A percentile compares a stretch with the other conserved stretches of the same genome.
phyloP scores from a whole-genome alignment of 1,284 basidiomycete species.

The Puccinia horiana region DNA sequence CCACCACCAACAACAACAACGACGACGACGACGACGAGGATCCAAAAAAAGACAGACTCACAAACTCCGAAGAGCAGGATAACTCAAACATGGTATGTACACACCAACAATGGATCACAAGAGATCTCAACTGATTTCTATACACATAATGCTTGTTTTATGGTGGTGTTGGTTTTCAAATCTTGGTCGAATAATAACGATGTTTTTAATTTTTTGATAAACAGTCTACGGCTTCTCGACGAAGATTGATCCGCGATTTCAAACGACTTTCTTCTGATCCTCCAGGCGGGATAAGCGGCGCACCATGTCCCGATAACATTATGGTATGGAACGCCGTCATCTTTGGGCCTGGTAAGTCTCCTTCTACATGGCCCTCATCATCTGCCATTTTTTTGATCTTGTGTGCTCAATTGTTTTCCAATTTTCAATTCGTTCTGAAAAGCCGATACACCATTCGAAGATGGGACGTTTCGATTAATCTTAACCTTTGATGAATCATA shows the following conservation, averaged over 20 bases:
- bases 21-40: no score
- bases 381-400: neutral
- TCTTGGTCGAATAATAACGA: no score
- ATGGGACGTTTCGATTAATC: conserved; percentile 94
- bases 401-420: neutral
- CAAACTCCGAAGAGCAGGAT: no score
- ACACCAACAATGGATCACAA: no score
- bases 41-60: no score
- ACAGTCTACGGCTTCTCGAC: conserved; percentile 86
- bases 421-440: neutral
- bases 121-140: no score
- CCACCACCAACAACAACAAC: no score
- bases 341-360: conserved; percentile 84
- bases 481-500: conserved; percentile 96
- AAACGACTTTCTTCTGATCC: conserved; percentile 91
- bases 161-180: no score
- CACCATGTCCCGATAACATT: conserved; percentile 95
- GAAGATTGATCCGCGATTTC: conserved; percentile 91
- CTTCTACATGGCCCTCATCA: conserved; percentile 46
- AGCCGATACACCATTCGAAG: conserved; percentile 98
- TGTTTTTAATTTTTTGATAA: no score
- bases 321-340: conserved; percentile 99
- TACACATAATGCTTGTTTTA: no score
- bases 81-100: no score
- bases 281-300: conserved; percentile 91